Evolutionary conservation across 2,329 filamentous ascomycete species (phyloP), one percentile per base, ranked within the genome.

Genomic region (Venturia aucupariae): DNA sequence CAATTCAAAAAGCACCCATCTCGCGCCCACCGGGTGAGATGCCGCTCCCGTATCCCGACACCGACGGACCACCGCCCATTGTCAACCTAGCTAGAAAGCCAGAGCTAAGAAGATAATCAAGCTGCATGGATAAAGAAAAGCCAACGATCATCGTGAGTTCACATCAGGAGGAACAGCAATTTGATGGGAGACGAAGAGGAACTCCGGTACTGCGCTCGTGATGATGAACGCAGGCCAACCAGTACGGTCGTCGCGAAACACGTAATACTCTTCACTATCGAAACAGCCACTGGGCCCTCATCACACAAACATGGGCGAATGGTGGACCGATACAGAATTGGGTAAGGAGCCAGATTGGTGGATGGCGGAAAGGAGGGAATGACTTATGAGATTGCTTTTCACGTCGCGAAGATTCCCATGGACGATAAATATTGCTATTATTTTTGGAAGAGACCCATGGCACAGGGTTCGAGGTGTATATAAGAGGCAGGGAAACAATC

Each of bases 61-160:
- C 86, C 57, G 89, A 95, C 70, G 89, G 88, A 32, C 87, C 89
- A 35, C 92, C 93, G 22, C 93, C 93, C 3, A 80, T 84, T 7
- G 91, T 95, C 8, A 95, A 96, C 71, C 89, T 91, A 82, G 86
- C 89, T 55, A 85, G 87, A 69, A 97, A 97, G 75, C 93, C 93
- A 0, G 87, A 89, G 60, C 90, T 87, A 19, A 57, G 51, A 30
- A 32, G 30, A 35, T 57, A 17, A 57, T n/a, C n/a, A n/a, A n/a
- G n/a, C n/a, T 57, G 51, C 35, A 11, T 19, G 27, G 30, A n/a
- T 11, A 27, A 35, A 35, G 30, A 57, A 19, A 35, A 15, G 15
- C 27, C 30, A 19, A 7, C 8, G 4, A 13, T 41, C 15, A 35
- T 13, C 3, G 22, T 10, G 30, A 22, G 8, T 35, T 11, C 22